Conservation (phyloP, 495 filamentous ascomycete species). For the Astrothelium subdiscretum region DNA sequence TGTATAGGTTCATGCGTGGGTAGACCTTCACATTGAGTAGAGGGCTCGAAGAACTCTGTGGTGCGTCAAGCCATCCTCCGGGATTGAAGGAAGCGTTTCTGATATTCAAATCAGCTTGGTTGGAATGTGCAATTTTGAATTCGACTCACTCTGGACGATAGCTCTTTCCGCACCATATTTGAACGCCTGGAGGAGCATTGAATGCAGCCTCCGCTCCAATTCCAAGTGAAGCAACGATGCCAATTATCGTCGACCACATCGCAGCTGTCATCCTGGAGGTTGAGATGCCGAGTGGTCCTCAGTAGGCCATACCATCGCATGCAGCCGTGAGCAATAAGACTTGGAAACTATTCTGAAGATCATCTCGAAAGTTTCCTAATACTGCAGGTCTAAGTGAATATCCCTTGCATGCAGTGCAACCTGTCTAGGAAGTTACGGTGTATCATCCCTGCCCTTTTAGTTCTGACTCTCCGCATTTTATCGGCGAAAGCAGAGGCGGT, state of each 20-base stretch:
- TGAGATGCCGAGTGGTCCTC: not conserved
- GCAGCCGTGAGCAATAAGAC: not conserved
- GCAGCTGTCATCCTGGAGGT: not conserved
- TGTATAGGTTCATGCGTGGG: slow-evolving; percentile 51
- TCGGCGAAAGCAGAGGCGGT: not conserved
- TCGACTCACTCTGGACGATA: not conserved
- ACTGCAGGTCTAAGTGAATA: not conserved
- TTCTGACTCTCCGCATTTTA: no score
- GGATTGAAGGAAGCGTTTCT: slow-evolving; percentile 37
- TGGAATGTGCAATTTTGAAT: not conserved
- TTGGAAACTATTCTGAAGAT: not conserved
- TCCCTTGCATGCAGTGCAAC: not conserved
- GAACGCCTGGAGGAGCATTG: not conserved
- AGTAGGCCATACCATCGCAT: not conserved
- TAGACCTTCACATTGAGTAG: slow-evolving; percentile 46
- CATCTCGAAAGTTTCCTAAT: not conserved
- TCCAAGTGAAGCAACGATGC: not conserved
- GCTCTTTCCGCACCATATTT: not conserved
- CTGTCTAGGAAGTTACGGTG: not conserved
- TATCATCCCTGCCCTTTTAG: not conserved
- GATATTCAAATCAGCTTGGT: not conserved
- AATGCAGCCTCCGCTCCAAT: not conserved
- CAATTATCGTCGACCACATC: not conserved
- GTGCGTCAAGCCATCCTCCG: slow-evolving; percentile 43
- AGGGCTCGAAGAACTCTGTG: slow-evolving; percentile 31